Evolutionary conservation across 2,329 filamentous ascomycete species (phyloP).

Genomic region (Pseudopyrenochaeta lycopersici): DNA sequence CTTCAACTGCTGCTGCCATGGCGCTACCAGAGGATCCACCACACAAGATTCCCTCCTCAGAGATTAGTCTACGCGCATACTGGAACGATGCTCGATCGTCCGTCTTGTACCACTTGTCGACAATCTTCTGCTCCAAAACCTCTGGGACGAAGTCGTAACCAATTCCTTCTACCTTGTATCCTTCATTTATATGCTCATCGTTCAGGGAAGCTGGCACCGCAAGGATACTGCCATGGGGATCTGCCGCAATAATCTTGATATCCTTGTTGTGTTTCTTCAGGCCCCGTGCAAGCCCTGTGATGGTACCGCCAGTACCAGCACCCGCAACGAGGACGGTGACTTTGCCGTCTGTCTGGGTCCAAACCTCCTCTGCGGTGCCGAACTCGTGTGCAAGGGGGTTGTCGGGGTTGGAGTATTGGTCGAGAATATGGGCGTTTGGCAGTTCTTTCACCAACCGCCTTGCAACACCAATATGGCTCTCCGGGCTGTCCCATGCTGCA

Average conservation of each 20-base stretch:
- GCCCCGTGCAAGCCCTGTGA: conserved; percentile 86
- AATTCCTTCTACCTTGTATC: conserved; percentile 98
- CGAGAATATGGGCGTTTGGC: conserved; percentile 94
- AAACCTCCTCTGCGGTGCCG: conserved; percentile 96
- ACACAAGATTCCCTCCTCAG: conserved; percentile 92
- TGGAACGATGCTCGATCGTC: conserved; percentile 90
- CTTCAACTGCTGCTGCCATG: conserved; percentile 81
- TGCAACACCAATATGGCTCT: conserved; percentile 97
- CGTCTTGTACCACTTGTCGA: conserved; percentile 99
- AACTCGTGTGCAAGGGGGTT: conserved; percentile 94
- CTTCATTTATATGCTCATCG: conserved; percentile 78
- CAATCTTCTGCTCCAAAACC: conserved; percentile 79
- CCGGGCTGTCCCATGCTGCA: conserved; percentile 91
- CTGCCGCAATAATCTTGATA: conserved; percentile 90
- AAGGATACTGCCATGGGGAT: conserved; percentile 90
- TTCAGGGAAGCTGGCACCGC: conserved; percentile 84
- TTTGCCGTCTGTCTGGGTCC: conserved; percentile 85
- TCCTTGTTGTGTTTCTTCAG: conserved; percentile 85
- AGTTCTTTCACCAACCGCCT: conserved; percentile 91
- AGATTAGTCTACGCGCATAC: conserved; percentile 87
- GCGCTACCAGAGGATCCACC: conserved; percentile 95
- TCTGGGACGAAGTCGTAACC: conserved; percentile 98
- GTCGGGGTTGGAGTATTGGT: conserved; percentile 92
- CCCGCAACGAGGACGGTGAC: conserved; percentile 87
- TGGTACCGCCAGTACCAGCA: conserved; percentile 93